These are phyloP conservation scores for Phytophthora tubulina DNA, from an alignment of 352 stramenopile species.

Conservation along the genomic window DNA sequence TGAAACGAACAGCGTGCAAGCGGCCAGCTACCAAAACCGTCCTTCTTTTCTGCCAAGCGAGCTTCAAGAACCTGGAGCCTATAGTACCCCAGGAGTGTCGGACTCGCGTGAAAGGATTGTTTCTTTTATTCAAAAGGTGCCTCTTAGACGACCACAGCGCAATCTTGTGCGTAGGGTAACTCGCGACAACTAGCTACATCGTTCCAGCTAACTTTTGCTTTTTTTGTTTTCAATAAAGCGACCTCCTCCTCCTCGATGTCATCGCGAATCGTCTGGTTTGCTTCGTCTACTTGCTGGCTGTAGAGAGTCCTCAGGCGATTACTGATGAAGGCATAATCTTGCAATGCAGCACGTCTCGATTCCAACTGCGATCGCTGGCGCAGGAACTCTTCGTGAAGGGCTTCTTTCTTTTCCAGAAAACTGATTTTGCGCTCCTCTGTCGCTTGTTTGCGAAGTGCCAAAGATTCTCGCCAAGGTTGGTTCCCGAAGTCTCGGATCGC, in stretches of 20 bases:
- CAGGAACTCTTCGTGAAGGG: neutral
- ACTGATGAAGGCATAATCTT: neutral
- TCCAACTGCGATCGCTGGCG: neutral
- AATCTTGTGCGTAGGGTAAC: neutral
- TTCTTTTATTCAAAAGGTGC: neutral
- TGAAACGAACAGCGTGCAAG: neutral
- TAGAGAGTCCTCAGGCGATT: neutral
- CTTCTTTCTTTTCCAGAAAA: slow-evolving; percentile 12
- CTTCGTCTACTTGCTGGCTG: neutral
- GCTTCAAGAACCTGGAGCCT: neutral
- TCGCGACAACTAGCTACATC: neutral
- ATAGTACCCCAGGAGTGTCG: neutral
- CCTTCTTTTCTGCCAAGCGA: neutral
- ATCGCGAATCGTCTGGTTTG: neutral
- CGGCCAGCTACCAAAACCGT: neutral
- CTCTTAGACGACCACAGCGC: neutral
- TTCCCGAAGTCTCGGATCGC: slow-evolving; percentile 19
- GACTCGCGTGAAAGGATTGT: neutral
- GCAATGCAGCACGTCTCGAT: neutral
- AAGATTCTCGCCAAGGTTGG: slow-evolving; percentile 4
- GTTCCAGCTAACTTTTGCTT: neutral
- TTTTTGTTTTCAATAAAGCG: neutral
- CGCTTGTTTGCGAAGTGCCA: slow-evolving; percentile 2
- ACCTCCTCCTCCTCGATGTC: neutral
- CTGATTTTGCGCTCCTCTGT: slow-evolving; percentile 3